These are phyloP conservation scores for Bothriochloa decipiens DNA, from an alignment of 176 grass and related monocot genomes.

Conservation along the genomic window DNA sequence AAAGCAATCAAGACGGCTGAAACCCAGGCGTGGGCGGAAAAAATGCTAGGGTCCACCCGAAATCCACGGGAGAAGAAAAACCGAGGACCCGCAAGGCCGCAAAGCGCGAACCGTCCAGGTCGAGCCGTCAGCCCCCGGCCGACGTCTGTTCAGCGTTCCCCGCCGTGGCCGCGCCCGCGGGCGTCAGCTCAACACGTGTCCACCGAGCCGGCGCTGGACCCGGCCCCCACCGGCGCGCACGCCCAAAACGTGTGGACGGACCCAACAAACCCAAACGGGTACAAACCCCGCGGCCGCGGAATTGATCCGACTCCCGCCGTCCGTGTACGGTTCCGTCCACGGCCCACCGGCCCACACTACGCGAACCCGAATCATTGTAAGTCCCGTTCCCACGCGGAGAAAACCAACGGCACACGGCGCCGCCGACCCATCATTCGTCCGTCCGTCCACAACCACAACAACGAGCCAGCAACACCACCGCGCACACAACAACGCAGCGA, in stretches of 20 bases:
- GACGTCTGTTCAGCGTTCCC: slow-evolving; percentile 8
- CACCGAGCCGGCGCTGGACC: neutral
- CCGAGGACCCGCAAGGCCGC: neutral
- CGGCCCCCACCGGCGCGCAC: neutral
- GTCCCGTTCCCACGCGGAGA: slow-evolving; percentile 42
- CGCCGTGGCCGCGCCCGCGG: neutral
- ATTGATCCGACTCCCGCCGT: neutral
- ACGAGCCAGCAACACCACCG: neutral
- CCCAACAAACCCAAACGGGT: neutral
- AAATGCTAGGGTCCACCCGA: neutral
- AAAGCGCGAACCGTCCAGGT: too few relatives aligned
- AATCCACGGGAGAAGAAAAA: neutral
- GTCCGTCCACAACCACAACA: neutral
- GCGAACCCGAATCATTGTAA: slow-evolving; percentile 27
- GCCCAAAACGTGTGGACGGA: slow-evolving; percentile 44
- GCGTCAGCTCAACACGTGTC: slow-evolving; percentile 24
- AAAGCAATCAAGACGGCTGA: neutral
- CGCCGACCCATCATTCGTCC: slow-evolving; percentile 30
- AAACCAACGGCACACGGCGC: slow-evolving; percentile 42
- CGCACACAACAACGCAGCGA: slow-evolving; percentile 31
- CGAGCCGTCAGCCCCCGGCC: neutral
- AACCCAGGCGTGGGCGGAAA: neutral
- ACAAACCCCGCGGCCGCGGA: neutral
- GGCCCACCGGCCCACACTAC: neutral
- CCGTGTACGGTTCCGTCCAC: neutral